Conservation (phyloP, 176 grass and related monocot species). For the Eleusine coracana region DNA sequence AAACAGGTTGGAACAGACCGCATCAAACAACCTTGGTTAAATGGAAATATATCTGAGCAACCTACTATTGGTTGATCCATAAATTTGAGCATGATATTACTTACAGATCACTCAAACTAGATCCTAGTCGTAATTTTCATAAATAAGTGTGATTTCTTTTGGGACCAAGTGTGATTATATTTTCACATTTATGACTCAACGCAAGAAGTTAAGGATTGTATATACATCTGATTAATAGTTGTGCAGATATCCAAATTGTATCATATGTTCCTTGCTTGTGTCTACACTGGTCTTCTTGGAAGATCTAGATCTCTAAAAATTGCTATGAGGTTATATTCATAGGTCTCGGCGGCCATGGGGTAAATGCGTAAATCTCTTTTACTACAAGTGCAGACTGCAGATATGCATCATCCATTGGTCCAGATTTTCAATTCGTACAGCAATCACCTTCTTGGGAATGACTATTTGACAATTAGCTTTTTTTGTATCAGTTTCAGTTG, state of each 20-base stretch:
- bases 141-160: background rate
- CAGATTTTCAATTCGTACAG: too few species aligned
- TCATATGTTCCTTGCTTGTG: background rate
- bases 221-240: background rate
- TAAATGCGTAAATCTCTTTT: too few species aligned
- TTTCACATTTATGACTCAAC: background rate
- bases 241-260: background rate
- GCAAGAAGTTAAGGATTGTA: background rate
- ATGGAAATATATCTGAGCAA: background rate
- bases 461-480: too few species aligned
- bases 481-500: too few species aligned
- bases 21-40: slow-evolving; percentile 19
- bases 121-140: too few species aligned
- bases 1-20: background rate
- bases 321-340: background rate
- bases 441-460: too few species aligned
- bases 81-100: background rate
- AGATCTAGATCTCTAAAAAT: background rate
- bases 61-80: background rate
- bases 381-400: too few species aligned
- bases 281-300: background rate
- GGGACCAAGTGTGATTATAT: too few species aligned
- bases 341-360: too few species aligned
- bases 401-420: too few species aligned
- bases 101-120: background rate